Base-by-base conservation (phyloP, 2,329 filamentous ascomycete species). In the Talaromyces sp. region DNA sequence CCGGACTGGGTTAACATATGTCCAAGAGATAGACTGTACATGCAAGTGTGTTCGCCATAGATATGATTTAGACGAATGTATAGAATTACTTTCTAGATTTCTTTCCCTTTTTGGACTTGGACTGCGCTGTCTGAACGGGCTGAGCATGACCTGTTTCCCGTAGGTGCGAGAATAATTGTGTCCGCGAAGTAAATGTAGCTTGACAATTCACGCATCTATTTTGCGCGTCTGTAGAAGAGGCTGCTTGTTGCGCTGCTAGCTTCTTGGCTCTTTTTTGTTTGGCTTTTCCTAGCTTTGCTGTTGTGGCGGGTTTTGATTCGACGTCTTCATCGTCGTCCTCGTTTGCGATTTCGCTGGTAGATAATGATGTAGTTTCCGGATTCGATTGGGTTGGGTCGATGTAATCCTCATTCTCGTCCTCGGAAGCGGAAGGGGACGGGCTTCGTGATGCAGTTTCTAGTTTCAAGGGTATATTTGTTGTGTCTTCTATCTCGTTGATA, bases 181-280 rank as follows among this genome's bases (percentile, higher is more conserved):
- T 90, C 69, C 87, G 89, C 1, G 89, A 92, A 0, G 85, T 87
- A 79, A 98, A 99, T 0, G 80, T 84, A 69, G 90, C 92, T 69
- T 87, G 85, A 77, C 95, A 98, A 4, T 88, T 86, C 2, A 90
- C 85, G 74, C 95, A 98, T 71, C 89, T 89, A 62, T 91, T 85
- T 35, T 87, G 69, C 5, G 66, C 35, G 22, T 70, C 69, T 52
- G n/a, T 33, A 45, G 22, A 45, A n/a, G 65, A 69, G 4, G 67
- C 67, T 25, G 70, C 65, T 35, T 72, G 67, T 63, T 59, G 56
- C 7, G 76, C 74, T 5, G 81, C 81, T 15, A 80, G 81, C 68
- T 80, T 85, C 69, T 80, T 83, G 37, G 82, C 82, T 61, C 81
- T 78, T 68, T 83, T 85, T 66, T 80, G 79, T 69, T 85, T 86